Base-by-base conservation (phyloP, 495 filamentous ascomycete genomes). In the Penicillium atrosanguineum region DNA sequence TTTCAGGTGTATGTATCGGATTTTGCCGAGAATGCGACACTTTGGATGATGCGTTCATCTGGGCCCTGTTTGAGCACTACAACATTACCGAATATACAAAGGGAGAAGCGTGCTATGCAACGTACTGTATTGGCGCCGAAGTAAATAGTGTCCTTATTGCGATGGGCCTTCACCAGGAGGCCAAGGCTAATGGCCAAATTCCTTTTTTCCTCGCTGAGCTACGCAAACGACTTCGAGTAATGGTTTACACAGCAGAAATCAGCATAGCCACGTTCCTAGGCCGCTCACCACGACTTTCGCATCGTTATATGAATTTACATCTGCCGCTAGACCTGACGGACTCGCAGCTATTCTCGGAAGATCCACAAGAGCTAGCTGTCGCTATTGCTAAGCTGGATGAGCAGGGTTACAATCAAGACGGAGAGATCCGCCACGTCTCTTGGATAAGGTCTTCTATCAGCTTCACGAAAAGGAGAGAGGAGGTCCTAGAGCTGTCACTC, bases 251-350 rank as follows among this genome's bases (percentile, higher is more conserved):
- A 25, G 28, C 45, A 38, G 45, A 48, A 15, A 48, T 48, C 45
- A 38, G 45, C 31, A 48, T 38, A 23, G 45, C 45, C 45, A 48
- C 45, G 18, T 48, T 48, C 20, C 45, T 48, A 5, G 45, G 45
- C 16, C 45, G 45, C 7, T 28, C 45, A 36, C 45, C 45, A 16
- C 45, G 45, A 38, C 45, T 48, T 6, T 48, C 28, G 8, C 16
- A 48, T 38, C 45, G 45, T 23, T 48, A 48, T n/a, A 48, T 48
- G 16, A 38, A 48, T 14, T 48, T 48, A 16, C 26, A 48, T 6
- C 45, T 19, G 15, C 45, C 45, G 11, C 45, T 48, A 11, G 45
- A 48, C 19, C 16, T 48, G 21, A 48, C 29, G 23, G 45, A 48
- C 20, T 36, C 29, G 12, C 45, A 48, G 12, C 16, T 48, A 8